phyloP scores from a whole-genome alignment of 164 flowering plant genomes.

The Kingdonia uniflora region DNA sequence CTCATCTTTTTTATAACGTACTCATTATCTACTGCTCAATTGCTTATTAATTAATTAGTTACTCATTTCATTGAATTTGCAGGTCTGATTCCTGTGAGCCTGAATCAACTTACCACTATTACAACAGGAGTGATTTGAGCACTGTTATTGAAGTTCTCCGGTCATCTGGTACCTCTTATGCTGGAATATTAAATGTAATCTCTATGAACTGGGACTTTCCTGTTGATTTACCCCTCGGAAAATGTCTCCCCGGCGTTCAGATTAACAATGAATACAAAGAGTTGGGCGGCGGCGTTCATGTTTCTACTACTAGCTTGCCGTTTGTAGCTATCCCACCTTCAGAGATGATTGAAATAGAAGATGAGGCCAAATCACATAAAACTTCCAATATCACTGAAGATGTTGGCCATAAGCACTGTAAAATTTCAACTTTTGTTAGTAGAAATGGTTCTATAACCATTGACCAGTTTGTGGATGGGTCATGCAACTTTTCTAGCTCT shows the following conservation, averaged over 20 bases:
- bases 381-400: constrained; percentile 5
- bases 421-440: constrained; percentile 14
- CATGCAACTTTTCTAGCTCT: constrained; percentile 22
- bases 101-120: constrained; percentile 36
- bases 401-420: constrained; percentile 16
- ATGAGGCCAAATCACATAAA: constrained; percentile 17
- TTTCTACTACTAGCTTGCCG: constrained; percentile 4
- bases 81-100: constrained; percentile 56
- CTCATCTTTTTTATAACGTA: neutral
- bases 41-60: neutral
- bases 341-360: constrained; percentile 12
- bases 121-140: constrained; percentile 51
- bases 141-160: constrained; percentile 47
- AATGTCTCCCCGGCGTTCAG: constrained; percentile 13
- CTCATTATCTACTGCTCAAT: neutral
- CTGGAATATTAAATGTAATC: constrained; percentile 42
- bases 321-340: constrained; percentile 12
- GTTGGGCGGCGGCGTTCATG: constrained; percentile 8
- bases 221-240: constrained; percentile 18
- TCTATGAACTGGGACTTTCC: constrained; percentile 41
- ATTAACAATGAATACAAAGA: constrained; percentile 9
- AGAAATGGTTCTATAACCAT: constrained; percentile 12
- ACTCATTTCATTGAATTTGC: constrained; percentile 24
- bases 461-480: constrained; percentile 12
- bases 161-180: constrained; percentile 35